phyloP scores from a whole-genome alignment of 2,329 filamentous ascomycete genomes.

The Aplosporella prunicola region DNA sequence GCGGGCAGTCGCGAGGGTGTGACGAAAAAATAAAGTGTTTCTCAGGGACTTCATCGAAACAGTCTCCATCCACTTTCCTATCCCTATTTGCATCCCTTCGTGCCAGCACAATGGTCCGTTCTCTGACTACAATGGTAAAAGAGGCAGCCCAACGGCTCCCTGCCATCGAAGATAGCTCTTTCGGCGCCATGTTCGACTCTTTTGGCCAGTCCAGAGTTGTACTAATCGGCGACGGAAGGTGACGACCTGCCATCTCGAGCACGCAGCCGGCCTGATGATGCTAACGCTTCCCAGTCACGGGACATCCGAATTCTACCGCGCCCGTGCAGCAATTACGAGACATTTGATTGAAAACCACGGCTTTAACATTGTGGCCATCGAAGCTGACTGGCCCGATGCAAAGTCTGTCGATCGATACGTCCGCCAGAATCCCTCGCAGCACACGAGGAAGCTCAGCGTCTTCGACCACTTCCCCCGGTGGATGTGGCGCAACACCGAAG shows the following conservation, averaged over 20 bases:
- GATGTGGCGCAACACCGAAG: slow-evolving; percentile 49
- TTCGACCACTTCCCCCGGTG: slow-evolving; percentile 46
- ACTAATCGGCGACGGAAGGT: too few relatives aligned
- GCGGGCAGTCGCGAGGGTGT: too few relatives aligned
- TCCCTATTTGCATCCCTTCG: too few relatives aligned
- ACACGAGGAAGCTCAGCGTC: slow-evolving; percentile 24
- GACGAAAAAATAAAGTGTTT: too few relatives aligned
- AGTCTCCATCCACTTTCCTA: too few relatives aligned
- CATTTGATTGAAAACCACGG: slow-evolving; percentile 41
- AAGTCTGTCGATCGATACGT: slow-evolving; percentile 44
- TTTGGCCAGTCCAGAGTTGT: too few relatives aligned
- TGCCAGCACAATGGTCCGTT: slow-evolving; percentile 8
- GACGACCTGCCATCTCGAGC: too few relatives aligned
- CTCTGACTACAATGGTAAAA: slow-evolving; percentile 13
- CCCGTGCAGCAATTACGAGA: slow-evolving; percentile 43
- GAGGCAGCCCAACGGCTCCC: slow-evolving; percentile 15
- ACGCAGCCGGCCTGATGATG: not conserved
- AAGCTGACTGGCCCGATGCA: slow-evolving; percentile 48
- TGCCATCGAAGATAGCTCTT: slow-evolving; percentile 18
- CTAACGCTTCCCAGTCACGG: slow-evolving; percentile 33
- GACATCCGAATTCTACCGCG: slow-evolving; percentile 47
- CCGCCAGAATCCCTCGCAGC: slow-evolving; percentile 31
- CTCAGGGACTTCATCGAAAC: too few relatives aligned
- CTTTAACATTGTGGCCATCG: slow-evolving; percentile 42
- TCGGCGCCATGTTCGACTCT: slow-evolving; percentile 26